Evolutionary conservation across 2,329 filamentous ascomycete species (phyloP).

Genomic region (Clonostachys chloroleuca): DNA sequence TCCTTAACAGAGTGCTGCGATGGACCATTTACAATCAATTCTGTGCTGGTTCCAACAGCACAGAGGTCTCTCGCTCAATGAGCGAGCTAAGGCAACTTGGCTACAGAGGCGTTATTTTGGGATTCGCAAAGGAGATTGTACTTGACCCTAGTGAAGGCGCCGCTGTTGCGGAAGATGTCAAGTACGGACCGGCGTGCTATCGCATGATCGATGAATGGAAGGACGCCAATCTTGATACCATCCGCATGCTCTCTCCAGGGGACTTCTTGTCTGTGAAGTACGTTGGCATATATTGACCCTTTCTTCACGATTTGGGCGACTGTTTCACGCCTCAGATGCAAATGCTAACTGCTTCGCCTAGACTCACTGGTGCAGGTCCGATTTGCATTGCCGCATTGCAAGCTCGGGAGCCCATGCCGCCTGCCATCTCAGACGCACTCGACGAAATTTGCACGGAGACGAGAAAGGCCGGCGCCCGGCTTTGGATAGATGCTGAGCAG

Average conservation of each 20-base stretch:
- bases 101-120: slow-evolving; percentile 46
- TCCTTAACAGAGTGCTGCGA: slow-evolving; percentile 34
- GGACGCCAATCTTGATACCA: slow-evolving; percentile 30
- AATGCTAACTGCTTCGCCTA: not conserved
- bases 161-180: slow-evolving; percentile 11
- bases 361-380: slow-evolving; percentile 71
- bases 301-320: not conserved
- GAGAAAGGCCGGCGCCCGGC: slow-evolving; percentile 59
- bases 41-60: slow-evolving; percentile 44
- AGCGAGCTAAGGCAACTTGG: slow-evolving; percentile 39
- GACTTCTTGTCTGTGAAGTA: slow-evolving; percentile 59
- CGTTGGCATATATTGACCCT: slow-evolving; percentile 3
- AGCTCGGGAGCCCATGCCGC: slow-evolving; percentile 56
- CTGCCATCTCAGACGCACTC: slow-evolving; percentile 64
- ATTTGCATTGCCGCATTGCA: slow-evolving; percentile 65
- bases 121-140: slow-evolving; percentile 45
- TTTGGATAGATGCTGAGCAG: slow-evolving; percentile 86
- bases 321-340: too few species aligned
- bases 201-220: slow-evolving; percentile 11
- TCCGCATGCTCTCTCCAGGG: slow-evolving; percentile 40
- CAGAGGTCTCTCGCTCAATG: slow-evolving; percentile 39
- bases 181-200: slow-evolving; percentile 14
- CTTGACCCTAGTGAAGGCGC: slow-evolving; percentile 13
- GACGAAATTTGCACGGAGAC: slow-evolving; percentile 72
- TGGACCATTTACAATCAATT: slow-evolving; percentile 50